Evolutionary conservation across 164 flowering plant species (phyloP).

Genomic region (Tetrastigma voinierianum): DNA sequence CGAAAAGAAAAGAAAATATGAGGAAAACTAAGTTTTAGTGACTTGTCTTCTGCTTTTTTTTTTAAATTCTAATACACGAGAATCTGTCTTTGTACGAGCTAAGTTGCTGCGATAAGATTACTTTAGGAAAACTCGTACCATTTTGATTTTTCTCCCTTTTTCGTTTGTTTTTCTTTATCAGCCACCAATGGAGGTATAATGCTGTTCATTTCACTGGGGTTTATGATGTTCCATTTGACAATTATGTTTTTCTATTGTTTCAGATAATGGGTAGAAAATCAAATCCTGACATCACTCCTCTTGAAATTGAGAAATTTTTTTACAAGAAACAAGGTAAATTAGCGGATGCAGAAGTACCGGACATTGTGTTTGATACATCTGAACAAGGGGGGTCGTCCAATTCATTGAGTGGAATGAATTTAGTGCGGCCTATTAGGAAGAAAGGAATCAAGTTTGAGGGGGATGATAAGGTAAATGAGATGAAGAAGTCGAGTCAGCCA

Average conservation of each 20-base stretch:
- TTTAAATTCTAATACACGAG: too few species aligned
- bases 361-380: slow-evolving; percentile 48
- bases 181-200: too few species aligned
- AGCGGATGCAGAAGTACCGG: slow-evolving; percentile 20
- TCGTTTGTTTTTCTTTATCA: too few species aligned
- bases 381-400: slow-evolving; percentile 22
- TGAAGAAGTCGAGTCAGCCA: slow-evolving; percentile 31
- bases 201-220: neutral
- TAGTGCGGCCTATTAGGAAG: slow-evolving; percentile 69
- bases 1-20: too few species aligned
- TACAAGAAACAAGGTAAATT: slow-evolving; percentile 49
- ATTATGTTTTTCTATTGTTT: slow-evolving; percentile 9
- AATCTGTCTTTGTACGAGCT: too few species aligned
- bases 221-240: neutral
- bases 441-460: slow-evolving; percentile 47
- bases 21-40: too few species aligned
- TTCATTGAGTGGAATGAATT: slow-evolving; percentile 42
- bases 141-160: too few species aligned
- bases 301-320: slow-evolving; percentile 78
- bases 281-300: slow-evolving; percentile 63
- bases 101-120: too few species aligned
- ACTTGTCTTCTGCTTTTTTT: too few species aligned
- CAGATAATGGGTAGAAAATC: slow-evolving; percentile 75
- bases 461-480: slow-evolving; percentile 26
- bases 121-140: too few species aligned